phyloP scores from a whole-genome alignment of 164 flowering plant genomes.

The Sextonia rubra region DNA sequence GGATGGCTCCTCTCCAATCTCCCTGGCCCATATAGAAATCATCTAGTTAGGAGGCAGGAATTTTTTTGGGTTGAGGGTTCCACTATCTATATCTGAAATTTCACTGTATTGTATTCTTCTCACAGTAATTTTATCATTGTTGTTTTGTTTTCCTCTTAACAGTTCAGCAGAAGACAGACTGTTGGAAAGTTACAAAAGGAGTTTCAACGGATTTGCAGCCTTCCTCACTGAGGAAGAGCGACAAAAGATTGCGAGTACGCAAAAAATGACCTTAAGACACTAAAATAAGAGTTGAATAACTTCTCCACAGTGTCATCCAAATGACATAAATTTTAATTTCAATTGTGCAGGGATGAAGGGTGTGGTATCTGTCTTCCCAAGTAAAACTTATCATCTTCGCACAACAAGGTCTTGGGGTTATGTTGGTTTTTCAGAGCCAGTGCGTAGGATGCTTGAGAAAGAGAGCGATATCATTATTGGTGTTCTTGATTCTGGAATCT shows the following conservation, averaged over 20 bases:
- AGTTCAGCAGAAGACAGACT: constrained; percentile 17
- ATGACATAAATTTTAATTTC: not conserved
- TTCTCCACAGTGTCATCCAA: no score
- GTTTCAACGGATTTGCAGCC: constrained; percentile 51
- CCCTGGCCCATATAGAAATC: no score
- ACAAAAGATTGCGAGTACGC: not conserved
- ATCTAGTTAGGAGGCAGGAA: no score
- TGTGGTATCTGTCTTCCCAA: constrained; percentile 42
- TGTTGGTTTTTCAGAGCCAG: constrained; percentile 32
- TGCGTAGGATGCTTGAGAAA: constrained; percentile 12
- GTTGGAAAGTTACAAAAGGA: constrained; percentile 38
- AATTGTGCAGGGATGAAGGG: constrained; percentile 33
- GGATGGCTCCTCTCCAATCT: no score
- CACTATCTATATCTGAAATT: no score
- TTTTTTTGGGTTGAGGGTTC: no score
- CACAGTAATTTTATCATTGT: no score
- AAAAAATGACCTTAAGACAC: not conserved
- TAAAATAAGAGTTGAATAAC: no score
- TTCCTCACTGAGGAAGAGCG: constrained; percentile 31
- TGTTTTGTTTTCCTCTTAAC: not conserved
- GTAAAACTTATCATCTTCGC: constrained; percentile 27
- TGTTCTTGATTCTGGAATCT: constrained; percentile 47
- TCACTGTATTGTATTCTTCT: no score
- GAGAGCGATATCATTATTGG: constrained; percentile 50
- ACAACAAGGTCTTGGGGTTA: constrained; percentile 63